A percentile compares a stretch with the other conserved stretches of the same genome.
phyloP scores from a whole-genome alignment of 345 rosid genomes.

The Anacardium occidentale region DNA sequence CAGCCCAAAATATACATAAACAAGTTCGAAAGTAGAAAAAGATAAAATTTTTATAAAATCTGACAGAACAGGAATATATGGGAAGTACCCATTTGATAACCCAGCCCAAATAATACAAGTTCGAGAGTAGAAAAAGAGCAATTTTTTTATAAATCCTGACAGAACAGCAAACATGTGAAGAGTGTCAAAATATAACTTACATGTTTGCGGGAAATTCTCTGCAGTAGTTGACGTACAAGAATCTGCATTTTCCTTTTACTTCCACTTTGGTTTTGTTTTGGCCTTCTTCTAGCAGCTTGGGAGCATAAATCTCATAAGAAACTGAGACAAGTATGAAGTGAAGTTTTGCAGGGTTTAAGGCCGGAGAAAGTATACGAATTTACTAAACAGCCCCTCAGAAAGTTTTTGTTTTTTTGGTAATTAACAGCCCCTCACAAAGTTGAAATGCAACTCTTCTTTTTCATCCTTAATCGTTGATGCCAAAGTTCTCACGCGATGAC shows the following conservation, averaged over 20 bases:
- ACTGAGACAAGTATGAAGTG: background rate
- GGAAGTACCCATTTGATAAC: conserved; percentile 14
- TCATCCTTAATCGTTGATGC: too few relatives aligned
- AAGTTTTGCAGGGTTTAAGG: background rate
- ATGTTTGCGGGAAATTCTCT: conserved; percentile 33
- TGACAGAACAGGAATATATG: background rate
- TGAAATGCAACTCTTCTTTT: too few relatives aligned
- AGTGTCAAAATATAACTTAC: conserved; percentile 20
- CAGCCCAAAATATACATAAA: background rate
- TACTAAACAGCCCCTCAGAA: background rate
- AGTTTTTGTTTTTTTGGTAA: too few relatives aligned
- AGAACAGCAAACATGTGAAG: background rate
- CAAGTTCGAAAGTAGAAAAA: too few relatives aligned
- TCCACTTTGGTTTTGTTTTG: background rate
- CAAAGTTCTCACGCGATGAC: too few relatives aligned
- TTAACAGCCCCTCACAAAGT: too few relatives aligned
- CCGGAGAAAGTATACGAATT: background rate
- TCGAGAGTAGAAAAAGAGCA: background rate
- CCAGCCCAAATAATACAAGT: conserved; percentile 8
- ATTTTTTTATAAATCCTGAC: background rate
- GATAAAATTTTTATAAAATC: background rate
- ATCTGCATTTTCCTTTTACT: conserved; percentile 35
- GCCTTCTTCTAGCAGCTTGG: background rate
- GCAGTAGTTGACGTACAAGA: conserved; percentile 36
- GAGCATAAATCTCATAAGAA: background rate